Evolutionary conservation across 2,329 filamentous ascomycete genomes (phyloP), one percentile per base, ranked within the genome.

Genomic region (Pyrenochaeta sp.): DNA sequence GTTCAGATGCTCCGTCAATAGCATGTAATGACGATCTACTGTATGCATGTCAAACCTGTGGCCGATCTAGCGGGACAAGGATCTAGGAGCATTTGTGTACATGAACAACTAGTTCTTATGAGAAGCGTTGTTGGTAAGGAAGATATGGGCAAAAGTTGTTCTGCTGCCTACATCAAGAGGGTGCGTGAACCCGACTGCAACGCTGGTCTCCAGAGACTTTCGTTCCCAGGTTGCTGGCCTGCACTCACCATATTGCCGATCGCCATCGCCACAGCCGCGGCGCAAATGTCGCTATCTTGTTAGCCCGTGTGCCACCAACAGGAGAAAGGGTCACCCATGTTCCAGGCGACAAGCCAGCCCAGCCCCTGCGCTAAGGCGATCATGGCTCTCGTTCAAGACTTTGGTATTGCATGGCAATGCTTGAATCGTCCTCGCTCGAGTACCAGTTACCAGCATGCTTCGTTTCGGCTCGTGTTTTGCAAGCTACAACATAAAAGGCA

Each of bases 401-500:
- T 53, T 35, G n/a, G 30, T n/a, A 40, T 46, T 49, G 55, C 64
- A 66, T 69, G 66, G 68, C 66, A 42, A 63, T 68, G 61, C 63
- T 68, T 69, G 58, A 46, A 52, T 29, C 39, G 41, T 39, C 43
- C 18, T 39, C 45, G 2, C 33, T 44, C 21, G 21, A 37, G 15
- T 20, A 20, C 7, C 9, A 39, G 10, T 11, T 18, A 15, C 14
- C n/a, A 2, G 36, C n/a, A 17, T 21, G 12, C n/a, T 14, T 31
- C 20, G 41, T 29, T 12, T 21, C 14, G 27, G 9, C 17, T 36
- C 23, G 27, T 31, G 11, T n/a, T 15, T 33, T 15, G 31, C 31
- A 33, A 33, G 31, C n/a, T 36, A 4, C n/a, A 50, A 41, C 27
- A 40, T 14, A 6, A 20, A n/a, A 20, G 14, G n/a, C 32, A 21